Evolutionary conservation across 805 yeast genomes (phyloP).

Genomic region (Metschnikowia similis): DNA sequence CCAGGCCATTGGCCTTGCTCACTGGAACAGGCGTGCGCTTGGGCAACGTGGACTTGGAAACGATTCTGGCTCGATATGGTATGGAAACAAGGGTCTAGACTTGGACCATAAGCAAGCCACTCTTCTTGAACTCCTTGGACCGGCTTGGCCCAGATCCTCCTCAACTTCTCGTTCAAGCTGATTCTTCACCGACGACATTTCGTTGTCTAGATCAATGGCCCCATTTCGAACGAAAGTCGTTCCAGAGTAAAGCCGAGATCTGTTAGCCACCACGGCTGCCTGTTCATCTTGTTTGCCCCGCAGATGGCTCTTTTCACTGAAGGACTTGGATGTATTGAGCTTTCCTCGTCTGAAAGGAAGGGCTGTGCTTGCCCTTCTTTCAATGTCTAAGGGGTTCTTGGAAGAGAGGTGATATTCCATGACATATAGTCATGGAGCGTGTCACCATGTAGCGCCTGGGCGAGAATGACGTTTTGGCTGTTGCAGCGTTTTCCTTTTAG

Average conservation of each 20-base stretch:
- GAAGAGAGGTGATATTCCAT: slow-evolving; percentile 39
- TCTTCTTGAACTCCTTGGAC: slow-evolving; percentile 17
- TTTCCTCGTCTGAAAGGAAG: slow-evolving; percentile 19
- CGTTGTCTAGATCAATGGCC: slow-evolving; percentile 31
- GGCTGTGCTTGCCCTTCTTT: slow-evolving; percentile 17
- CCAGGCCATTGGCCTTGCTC: slow-evolving; percentile 78
- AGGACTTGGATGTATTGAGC: slow-evolving; percentile 52
- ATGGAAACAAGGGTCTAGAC: slow-evolving; percentile 14
- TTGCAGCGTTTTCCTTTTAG: slow-evolving; percentile 17
- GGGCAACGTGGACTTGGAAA: too few species aligned
- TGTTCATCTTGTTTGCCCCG: slow-evolving; percentile 58
- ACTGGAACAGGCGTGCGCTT: too few species aligned
- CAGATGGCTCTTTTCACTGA: slow-evolving; percentile 44
- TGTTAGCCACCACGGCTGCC: slow-evolving; percentile 63
- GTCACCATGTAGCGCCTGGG: slow-evolving; percentile 51
- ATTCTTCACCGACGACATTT: slow-evolving; percentile 21
- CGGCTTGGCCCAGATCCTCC: slow-evolving; percentile 20
- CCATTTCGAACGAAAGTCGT: slow-evolving; percentile 24
- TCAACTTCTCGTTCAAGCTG: slow-evolving; percentile 16
- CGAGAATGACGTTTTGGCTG: slow-evolving; percentile 28
- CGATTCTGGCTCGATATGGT: slow-evolving; percentile 60
- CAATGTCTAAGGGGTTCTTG: slow-evolving; percentile 23
- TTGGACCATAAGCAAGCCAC: slow-evolving; percentile 12
- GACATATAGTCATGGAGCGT: slow-evolving; percentile 44
- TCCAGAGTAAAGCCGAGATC: slow-evolving; percentile 49